Conservation (phyloP, 78 protist species). For the Creolimax fragrantissima region DNA sequence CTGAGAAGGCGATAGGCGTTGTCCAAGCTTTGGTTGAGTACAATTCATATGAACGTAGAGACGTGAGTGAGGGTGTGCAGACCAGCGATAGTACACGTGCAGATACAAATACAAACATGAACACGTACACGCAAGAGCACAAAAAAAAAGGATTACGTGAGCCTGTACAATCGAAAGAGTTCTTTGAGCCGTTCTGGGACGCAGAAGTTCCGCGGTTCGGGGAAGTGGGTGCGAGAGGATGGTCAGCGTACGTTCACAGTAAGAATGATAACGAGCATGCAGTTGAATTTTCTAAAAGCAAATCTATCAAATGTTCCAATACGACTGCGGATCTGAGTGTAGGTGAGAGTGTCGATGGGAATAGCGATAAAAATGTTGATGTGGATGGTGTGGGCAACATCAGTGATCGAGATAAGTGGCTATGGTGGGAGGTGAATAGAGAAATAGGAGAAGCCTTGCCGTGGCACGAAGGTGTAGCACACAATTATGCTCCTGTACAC, state of each 20-base stretch:
- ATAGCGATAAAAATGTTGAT: no score
- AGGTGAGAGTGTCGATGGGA: no score
- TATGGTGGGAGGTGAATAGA: background rate
- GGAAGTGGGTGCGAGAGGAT: background rate
- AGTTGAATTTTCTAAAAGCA: no score
- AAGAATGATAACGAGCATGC: no score
- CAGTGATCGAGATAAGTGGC: background rate
- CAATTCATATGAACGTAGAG: background rate
- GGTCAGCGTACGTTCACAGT: background rate
- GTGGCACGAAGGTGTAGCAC: background rate
- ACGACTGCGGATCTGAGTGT: no score
- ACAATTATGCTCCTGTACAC: no score
- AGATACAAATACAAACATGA: background rate
- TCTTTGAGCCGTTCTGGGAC: constrained; percentile 7
- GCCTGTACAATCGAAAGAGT: background rate
- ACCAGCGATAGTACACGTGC: background rate
- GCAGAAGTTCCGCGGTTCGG: background rate
- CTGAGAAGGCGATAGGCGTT: background rate
- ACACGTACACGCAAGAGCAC: background rate
- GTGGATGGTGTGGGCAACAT: no score
- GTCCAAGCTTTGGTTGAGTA: background rate
- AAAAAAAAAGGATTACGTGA: background rate
- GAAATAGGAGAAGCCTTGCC: background rate
- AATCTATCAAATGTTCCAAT: no score
- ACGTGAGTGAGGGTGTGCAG: background rate